Base-by-base conservation (phyloP, 768 basidiomycete species). In the Dacryopinax primogenitus region DNA sequence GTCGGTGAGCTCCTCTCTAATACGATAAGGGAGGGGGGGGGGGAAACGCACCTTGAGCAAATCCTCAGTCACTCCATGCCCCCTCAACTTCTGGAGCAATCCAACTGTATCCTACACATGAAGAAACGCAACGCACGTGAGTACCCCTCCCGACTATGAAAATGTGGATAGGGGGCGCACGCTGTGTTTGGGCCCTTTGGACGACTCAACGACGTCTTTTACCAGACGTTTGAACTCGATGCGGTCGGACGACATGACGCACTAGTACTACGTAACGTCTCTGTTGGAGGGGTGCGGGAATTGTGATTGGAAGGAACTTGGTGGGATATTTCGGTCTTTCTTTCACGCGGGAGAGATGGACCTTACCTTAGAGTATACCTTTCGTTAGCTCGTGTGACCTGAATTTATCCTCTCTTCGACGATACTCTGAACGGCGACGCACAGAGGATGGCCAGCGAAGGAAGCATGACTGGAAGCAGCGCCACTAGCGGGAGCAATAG, bases 171-270 rank as follows among this genome's bases (percentile, higher is more conserved):
- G 32, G 4, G 30, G 51, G 30, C 51, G 51, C 51, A 58, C 51
- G 26, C 26, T 3, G 32, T 58, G 51, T 32, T 32, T 58, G 4
- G 51, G 51, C 23, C 51, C 78, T 41, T 76, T 80, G 68, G 81
- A 76, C 67, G 84, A 78, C 71, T 74, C 82, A 79, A 88, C 86
- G 70, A 90, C 78, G 79, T 85, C 82, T 80, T 89, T 90, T 63
- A 86, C 87, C 75, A 87, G 83, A 75, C 83, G 85, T 81, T 84
- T 88, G 77, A 90, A 80, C 77, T 89, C 87, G 41, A 18, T 44
- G 41, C 41, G 41, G 18, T 44, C 41, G 16, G 41, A 15, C n/a
- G n/a, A n/a, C n/a, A n/a, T n/a, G n/a, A n/a, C n/a, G n/a, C n/a
- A n/a, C n/a, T n/a, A n/a, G n/a, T n/a, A n/a, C n/a, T n/a, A n/a